Percentiles rank a stretch among this genome's conserved stretches.
Conservation (phyloP, 257 asterid species). For the Schizonepeta tenuifolia region DNA sequence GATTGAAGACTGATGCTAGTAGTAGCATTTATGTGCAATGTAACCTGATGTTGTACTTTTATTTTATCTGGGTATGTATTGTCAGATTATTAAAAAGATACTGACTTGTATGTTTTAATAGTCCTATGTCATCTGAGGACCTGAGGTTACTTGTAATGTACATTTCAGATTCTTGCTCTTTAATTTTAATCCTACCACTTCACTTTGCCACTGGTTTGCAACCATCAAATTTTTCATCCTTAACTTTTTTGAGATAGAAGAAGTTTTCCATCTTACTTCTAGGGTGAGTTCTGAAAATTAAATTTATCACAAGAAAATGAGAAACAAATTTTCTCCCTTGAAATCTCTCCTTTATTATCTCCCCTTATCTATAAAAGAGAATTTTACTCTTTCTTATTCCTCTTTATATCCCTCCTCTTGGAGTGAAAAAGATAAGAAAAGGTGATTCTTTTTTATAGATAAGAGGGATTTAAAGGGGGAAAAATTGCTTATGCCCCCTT, state of each 20-base stretch:
- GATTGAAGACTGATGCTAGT: constrained; percentile 50
- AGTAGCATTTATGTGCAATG: constrained; percentile 36
- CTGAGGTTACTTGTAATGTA: constrained; percentile 34
- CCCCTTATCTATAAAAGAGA: no score
- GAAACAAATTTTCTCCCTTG: no score
- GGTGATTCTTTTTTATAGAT: no score
- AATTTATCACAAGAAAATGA: no score
- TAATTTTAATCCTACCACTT: constrained; percentile 24
- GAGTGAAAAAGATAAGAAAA: no score
- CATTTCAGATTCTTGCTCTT: constrained; percentile 34
- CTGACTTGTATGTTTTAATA: constrained; percentile 42
- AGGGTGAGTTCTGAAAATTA: no score
- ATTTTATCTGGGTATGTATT: constrained; percentile 41
- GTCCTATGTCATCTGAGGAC: constrained; percentile 39
- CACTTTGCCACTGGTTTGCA: background rate
- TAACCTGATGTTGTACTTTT: constrained; percentile 40
- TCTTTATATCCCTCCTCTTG: no score
- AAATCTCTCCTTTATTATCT: no score
- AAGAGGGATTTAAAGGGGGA: no score
- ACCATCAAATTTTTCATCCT: no score
- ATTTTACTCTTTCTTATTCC: no score
- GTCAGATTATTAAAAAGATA: constrained; percentile 35
- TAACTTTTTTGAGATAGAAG: background rate
- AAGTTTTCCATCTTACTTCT: constrained; percentile 20
- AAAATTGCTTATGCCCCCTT: no score